Base-by-base conservation (phyloP, 1,284 basidiomycete genomes). In the Malassezia pachydermatis region DNA sequence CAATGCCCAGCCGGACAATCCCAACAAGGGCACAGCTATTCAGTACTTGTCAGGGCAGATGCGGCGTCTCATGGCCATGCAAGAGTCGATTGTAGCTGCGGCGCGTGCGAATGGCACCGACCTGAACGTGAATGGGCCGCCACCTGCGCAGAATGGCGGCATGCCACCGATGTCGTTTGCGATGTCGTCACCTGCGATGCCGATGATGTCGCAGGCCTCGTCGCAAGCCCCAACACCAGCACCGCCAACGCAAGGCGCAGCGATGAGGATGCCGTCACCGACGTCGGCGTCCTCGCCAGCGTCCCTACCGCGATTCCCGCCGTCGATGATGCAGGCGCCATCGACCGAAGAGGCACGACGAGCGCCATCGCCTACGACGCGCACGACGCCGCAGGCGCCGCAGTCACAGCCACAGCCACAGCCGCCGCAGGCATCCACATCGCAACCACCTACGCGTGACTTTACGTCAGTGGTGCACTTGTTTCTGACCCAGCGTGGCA, bases 401-500 rank as follows among this genome's bases (percentile, higher is more conserved):
- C 37, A 8, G 7, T 24, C 36, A n/a, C 25, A 30, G 10, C 25
- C 24, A 10, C 37, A 39, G 37, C 10, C 28, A 23, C 23, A 28
- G 22, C 13, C 36, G 10, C 11, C 16, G n/a, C 13, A 39, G 43
- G 42, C 51, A 39, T 9, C 44, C 27, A 29, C 35, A 36, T 17
- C 22, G 22, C 20, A 10, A 23, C 6, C 42, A 28, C 7, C 17
- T 14, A n/a, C 42, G 9, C 32, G 55, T n/a, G 62, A 64, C 37
- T 64, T 68, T 44, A 37, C 61, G 28, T 55, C 53, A 14, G 59
- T 59, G 5, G 62, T 68, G n/a, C 57, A 57, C 22, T 45, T 56
- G 33, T 68, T 68, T 32, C 58, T 67, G 60, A 29, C 42, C 2
- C 60, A 62, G 45, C 48, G 62, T 5, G 65, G 65, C 9, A 60